Evolutionary conservation across 208 protist species (phyloP), one percentile per base, ranked within the genome.

Genomic region (Crithidia brevicula): DNA sequence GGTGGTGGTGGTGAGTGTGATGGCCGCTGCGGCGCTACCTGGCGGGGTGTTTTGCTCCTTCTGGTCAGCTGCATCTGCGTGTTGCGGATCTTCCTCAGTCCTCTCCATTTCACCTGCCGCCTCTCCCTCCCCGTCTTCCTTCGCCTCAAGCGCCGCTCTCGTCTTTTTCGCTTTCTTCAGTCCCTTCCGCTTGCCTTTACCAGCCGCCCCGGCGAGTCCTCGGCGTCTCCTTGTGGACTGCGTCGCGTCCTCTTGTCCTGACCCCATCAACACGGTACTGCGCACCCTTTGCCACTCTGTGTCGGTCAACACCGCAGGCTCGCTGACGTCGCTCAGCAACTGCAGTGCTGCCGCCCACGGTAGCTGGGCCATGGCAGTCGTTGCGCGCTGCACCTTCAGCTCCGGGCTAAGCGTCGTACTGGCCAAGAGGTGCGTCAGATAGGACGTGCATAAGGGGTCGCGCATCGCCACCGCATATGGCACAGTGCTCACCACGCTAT

Each of bases 381-480:
- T 67, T 15, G 92, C 79, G 18, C 75, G 62, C 38, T 40, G 60
- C 45, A 74, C 77, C 62, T 95, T 95, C 23, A 77, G 40, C 27
- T 86, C 74, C 2, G 74, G 27, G 30, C 57, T 53, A 31, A 89
- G 64, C 23, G 84, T 87, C 23, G 91, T 96, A 69, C 88, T 93
- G 20, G 85, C 88, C 4, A 81, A 69, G 20, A 96, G 70, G 60
- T 96, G 86, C 25, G 86, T 85, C 20, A 93, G 67, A 66, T 89
- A 94, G 8, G 88, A 94, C 20, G 60, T 49, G 66, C 88, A 93
- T 51, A 96, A 77, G 30, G 72, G 60, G 64, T 86, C 58, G 23
- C 59, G 56, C 51, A 91, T 31, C 6, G 85, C 86, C 22, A 86
- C 77, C 8, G 67, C 22, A 28, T 70, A 67, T 27, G 91, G 91